Base-by-base conservation (phyloP, 2,329 filamentous ascomycete species). In the Phaeosphaeriaceae sp. region DNA sequence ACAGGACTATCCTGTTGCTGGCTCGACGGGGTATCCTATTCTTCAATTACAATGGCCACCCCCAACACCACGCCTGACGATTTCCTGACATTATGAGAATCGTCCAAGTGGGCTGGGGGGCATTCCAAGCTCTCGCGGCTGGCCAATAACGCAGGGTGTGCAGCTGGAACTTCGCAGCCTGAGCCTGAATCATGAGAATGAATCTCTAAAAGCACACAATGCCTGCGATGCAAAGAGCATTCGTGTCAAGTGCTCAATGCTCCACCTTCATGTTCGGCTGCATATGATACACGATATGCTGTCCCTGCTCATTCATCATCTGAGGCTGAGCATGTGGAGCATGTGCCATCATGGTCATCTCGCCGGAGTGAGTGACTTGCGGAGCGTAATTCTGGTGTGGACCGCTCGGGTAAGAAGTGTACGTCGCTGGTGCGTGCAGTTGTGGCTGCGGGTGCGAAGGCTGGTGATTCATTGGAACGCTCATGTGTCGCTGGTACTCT, bases 231-330 rank as follows among this genome's bases (percentile, higher is more conserved):
- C 46, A 57, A 52, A 52, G 51, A 51, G 48, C 49, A 28, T 43
- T 21, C 30, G 43, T 58, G 55, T 48, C 42, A 30, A 30, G 21
- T 55, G 44, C 59, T 72, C 67, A 75, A 49, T 78, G 74, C 65
- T 80, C 77, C 23, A 74, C 73, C 66, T 79, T 80, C 75, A 79
- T 77, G 60, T 78, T 78, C 8, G 73, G 67, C 44, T 71, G 71
- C 64, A 77, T 72, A 51, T 76, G 75, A 53, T 79, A 80, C 68
- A 79, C 78, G 61, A 80, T 78, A 58, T 78, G 68, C 51, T 71
- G 75, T n/a, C 72, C 69, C 52, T 75, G 73, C 52, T 77, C 74
- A 28, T 69, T 68, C 68, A 79, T 79, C 76, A 79, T 77, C 52
- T 74, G 75, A 22, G 69, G 47, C 55, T 75, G 74, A 10, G 65